A percentile compares a stretch with the other conserved stretches of the same genome.
These are phyloP conservation scores for Kazachstania kunashirensis DNA, from an alignment of 805 yeast genomes.

Conservation along the genomic window DNA sequence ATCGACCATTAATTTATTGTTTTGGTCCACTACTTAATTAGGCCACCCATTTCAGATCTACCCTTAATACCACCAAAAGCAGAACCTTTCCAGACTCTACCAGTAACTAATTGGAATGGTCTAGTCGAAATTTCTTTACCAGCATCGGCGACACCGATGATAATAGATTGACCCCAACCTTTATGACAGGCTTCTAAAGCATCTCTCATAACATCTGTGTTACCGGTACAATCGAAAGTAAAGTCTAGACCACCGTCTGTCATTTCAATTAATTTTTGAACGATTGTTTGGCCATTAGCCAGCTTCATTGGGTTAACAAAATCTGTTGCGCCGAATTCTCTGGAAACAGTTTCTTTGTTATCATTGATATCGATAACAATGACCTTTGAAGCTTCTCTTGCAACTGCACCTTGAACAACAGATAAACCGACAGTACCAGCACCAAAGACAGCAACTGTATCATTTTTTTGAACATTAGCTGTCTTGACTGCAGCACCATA, in stretches of 20 bases:
- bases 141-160: slow-evolving; percentile 98
- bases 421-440: slow-evolving; percentile 97
- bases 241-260: slow-evolving; percentile 96
- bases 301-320: slow-evolving; percentile 72
- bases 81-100: slow-evolving; percentile 97
- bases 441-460: slow-evolving; percentile 92
- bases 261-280: slow-evolving; percentile 71
- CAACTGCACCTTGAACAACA: slow-evolving; percentile 88
- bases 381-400: slow-evolving; percentile 70
- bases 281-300: slow-evolving; percentile 65
- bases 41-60: slow-evolving; percentile 84
- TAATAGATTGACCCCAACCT: slow-evolving; percentile 96
- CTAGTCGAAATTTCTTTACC: slow-evolving; percentile 94
- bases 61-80: slow-evolving; percentile 99
- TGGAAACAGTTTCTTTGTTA: slow-evolving; percentile 76
- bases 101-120: slow-evolving; percentile 98
- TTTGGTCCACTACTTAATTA: slow-evolving; percentile 78
- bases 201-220: slow-evolving; percentile 85
- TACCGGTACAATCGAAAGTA: slow-evolving; percentile 98
- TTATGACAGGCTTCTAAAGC: slow-evolving; percentile 97
- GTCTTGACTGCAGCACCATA: slow-evolving; percentile 95
- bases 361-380: slow-evolving; percentile 84
- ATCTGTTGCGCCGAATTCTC: slow-evolving; percentile 89
- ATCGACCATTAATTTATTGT: slow-evolving; percentile 77
- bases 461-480: slow-evolving; percentile 79